Percentiles rank a stretch among this genome's conserved stretches.
Evolutionary conservation across 495 filamentous ascomycete genomes (phyloP).

Genomic region (Penicillium roqueforti): DNA sequence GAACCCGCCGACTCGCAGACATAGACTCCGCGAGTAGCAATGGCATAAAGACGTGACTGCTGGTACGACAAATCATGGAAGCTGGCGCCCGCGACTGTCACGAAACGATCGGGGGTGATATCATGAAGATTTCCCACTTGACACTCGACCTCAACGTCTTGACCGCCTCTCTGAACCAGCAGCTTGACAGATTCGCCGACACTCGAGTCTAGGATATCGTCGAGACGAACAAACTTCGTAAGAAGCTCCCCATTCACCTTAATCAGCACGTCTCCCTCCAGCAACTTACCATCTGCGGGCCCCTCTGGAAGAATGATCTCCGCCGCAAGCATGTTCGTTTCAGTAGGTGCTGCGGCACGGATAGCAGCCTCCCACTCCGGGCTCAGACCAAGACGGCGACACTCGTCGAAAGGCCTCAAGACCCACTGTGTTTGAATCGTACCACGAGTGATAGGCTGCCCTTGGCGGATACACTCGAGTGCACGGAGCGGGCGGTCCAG

Average conservation of each 20-base stretch:
- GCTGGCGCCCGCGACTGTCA: conserved; percentile 85
- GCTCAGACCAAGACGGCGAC: conserved; percentile 80
- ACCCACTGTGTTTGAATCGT: conserved; percentile 99
- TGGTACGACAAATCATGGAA: conserved; percentile 98
- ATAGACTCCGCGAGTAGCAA: conserved; percentile 86
- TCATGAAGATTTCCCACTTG: conserved; percentile 85
- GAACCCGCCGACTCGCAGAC: conserved; percentile 94
- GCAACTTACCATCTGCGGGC: conserved; percentile 75
- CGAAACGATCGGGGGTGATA: conserved; percentile 94
- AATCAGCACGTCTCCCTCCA: conserved; percentile 94
- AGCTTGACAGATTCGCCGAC: conserved; percentile 72
- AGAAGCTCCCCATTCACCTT: conserved; percentile 92
- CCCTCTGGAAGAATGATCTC: conserved; percentile 93
- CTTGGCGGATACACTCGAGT: conserved; percentile 75
- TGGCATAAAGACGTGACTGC: conserved; percentile 87
- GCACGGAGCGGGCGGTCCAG: conserved; percentile 85
- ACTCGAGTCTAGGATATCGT: conserved; percentile 85
- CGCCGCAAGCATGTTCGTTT: conserved; percentile 94
- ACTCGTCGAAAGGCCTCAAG: conserved; percentile 96
- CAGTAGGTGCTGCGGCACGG: conserved; percentile 77
- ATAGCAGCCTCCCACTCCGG: conserved; percentile 82
- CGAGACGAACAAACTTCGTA: conserved; percentile 90
- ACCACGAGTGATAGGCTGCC: conserved; percentile 70
- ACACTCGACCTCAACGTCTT: conserved; percentile 81
- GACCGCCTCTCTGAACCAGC: conserved; percentile 80